These are phyloP conservation scores for Elymus sibiricus DNA, from an alignment of 176 grass and related monocot genomes.

Conservation along the genomic window DNA sequence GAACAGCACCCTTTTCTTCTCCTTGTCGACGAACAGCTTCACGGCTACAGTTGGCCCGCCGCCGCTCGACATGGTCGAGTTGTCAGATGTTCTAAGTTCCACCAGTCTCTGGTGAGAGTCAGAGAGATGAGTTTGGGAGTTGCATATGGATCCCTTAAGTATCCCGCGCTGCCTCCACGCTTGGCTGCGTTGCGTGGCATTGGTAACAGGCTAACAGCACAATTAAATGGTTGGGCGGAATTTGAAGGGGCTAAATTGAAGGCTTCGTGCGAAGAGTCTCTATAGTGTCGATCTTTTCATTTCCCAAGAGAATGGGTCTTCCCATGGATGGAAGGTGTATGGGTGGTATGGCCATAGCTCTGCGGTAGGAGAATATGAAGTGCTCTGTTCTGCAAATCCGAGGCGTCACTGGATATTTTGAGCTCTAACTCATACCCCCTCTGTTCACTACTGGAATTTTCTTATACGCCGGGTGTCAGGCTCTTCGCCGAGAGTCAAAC, in stretches of 20 bases:
- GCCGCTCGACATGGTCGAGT: not conserved
- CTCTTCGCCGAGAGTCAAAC: too few relatives aligned
- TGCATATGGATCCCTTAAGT: not conserved
- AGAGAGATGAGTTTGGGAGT: not conserved
- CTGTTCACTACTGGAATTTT: too few relatives aligned
- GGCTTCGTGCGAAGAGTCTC: not conserved
- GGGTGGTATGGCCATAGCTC: not conserved
- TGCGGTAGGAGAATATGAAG: too few relatives aligned
- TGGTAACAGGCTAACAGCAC: not conserved
- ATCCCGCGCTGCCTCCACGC: not conserved
- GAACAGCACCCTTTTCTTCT: conserved; percentile 31
- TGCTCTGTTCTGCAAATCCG: too few relatives aligned
- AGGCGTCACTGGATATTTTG: too few relatives aligned
- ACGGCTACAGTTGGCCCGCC: not conserved
- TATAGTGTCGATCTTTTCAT: not conserved
- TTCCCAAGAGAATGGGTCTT: not conserved
- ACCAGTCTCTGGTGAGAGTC: not conserved
- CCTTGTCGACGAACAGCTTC: conserved; percentile 42
- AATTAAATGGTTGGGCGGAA: not conserved
- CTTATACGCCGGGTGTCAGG: too few relatives aligned
- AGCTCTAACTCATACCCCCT: too few relatives aligned
- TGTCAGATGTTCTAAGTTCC: not conserved
- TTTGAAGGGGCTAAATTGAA: not conserved
- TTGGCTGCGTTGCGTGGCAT: not conserved
- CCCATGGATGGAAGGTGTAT: not conserved